Conservation (phyloP, 192 early-diverging fungal genomes). For the Backusella tuberculispora region DNA sequence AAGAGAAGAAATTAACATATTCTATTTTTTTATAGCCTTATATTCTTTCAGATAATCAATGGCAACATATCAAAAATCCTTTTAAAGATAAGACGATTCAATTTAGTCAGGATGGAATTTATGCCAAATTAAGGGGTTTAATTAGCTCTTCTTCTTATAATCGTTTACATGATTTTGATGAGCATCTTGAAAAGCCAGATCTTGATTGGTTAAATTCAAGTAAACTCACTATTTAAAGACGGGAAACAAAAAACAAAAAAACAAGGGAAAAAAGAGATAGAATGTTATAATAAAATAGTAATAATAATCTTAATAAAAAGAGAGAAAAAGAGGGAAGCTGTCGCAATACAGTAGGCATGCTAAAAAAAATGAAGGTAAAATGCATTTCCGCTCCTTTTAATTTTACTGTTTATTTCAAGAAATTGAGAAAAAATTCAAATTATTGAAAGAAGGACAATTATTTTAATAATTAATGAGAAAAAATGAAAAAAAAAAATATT, state of each 20-base stretch:
- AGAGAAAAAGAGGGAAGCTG: background rate
- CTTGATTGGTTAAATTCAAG: constrained; percentile 61
- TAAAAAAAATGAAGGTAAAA: no score
- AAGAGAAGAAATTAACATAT: background rate
- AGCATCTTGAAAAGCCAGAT: constrained; percentile 66
- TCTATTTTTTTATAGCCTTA: constrained; percentile 47
- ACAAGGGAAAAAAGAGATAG: background rate
- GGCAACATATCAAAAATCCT: constrained; percentile 49
- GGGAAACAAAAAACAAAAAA: background rate
- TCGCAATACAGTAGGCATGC: no score
- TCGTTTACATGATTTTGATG: constrained; percentile 67
- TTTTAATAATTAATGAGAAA: no score
- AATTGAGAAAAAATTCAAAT: no score
- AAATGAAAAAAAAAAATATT: no score
- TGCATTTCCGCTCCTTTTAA: no score
- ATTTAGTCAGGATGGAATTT: constrained; percentile 43
- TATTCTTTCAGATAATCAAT: constrained; percentile 53
- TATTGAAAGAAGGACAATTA: no score
- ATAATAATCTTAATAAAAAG: background rate
- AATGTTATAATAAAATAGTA: no score
- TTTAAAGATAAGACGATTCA: constrained; percentile 36
- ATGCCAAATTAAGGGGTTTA: constrained; percentile 42
- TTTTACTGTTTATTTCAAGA: no score
- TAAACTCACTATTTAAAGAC: constrained; percentile 3
- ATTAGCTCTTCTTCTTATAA: constrained; percentile 47